phyloP scores from a whole-genome alignment of 2,329 filamentous ascomycete genomes.

The Penicillium sp. region DNA sequence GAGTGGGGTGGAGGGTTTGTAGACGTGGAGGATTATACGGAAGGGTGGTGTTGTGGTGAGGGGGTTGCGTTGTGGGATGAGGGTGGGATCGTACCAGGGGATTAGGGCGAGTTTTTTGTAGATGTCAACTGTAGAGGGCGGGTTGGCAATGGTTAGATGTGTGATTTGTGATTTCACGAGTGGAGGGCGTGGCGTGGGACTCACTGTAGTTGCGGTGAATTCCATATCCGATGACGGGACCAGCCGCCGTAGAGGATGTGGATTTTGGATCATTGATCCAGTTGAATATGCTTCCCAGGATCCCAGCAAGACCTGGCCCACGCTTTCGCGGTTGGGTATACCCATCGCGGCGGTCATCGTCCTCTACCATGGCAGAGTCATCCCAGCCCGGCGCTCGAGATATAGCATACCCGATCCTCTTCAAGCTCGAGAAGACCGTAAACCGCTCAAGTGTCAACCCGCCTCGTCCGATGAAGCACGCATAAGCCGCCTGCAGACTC shows the following conservation, averaged over 20 bases:
- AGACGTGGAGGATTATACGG: constrained; percentile 76
- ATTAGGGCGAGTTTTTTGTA: constrained; percentile 77
- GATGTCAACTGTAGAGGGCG: constrained; percentile 57
- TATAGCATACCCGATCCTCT: constrained; percentile 78
- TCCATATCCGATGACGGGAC: constrained; percentile 55
- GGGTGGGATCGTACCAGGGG: constrained; percentile 65
- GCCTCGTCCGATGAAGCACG: constrained; percentile 72
- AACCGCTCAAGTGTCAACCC: constrained; percentile 74
- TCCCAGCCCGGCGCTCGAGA: constrained; percentile 65
- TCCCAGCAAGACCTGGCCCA: constrained; percentile 30
- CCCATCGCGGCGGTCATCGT: constrained; percentile 3
- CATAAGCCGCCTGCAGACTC: constrained; percentile 87
- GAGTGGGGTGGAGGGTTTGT: constrained; percentile 72
- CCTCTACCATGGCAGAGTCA: constrained; percentile 34
- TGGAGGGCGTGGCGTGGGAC: constrained; percentile 9
- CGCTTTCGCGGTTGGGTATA: constrained; percentile 11
- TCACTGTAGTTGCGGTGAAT: constrained; percentile 57
- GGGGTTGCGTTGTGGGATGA: constrained; percentile 24
- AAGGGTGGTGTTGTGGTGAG: constrained; percentile 56
- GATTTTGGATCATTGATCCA: constrained; percentile 33
- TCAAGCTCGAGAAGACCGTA: constrained; percentile 83
- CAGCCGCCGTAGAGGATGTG: constrained; percentile 37
- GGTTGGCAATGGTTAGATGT: neutral
- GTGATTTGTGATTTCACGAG: constrained; percentile 43
- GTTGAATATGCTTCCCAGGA: constrained; percentile 36